Evolutionary conservation across 371 early-diverging fungal genomes (phyloP), one percentile per base, ranked within the genome.

Genomic region (Lichtheimia ramosa): DNA sequence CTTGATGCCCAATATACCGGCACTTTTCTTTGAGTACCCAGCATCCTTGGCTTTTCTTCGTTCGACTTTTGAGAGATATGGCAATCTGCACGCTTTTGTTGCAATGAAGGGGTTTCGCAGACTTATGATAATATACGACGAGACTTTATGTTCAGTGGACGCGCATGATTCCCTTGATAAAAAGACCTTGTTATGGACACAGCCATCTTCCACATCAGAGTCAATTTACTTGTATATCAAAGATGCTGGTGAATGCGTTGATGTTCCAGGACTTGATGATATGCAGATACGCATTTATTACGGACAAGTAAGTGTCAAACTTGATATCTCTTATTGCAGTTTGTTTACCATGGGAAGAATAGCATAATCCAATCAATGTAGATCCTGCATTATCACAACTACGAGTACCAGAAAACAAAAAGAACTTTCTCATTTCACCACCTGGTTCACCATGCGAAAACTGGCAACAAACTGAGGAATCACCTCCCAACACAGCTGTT

Each of bases 391-490:
- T 61, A 15, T 68, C 64, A 20, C 68, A 66, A 39, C 77, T 93
- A 4, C 70, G 82, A 53, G 88, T 90, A 1, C 93, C 93, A 21
- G 74, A 88, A 27, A 73, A 83, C 41, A 86, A 88, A 48, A 84
- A 83, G 61, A 87, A 90, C 54, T 83, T 86, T 80, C 77, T 93
- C 8, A 89, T 93, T 23, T 92, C 92, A 20, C 93, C 93, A 34
- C 93, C 93, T 3, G 92, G 92, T 10, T 88, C 90, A 20, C 93
- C 93, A 5, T 90, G 87, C 34, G 75, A 90, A 18, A 88, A 88
- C 43, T 93, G 93, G 93, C 71, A 80, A 28, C 91, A 89, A 66
- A 75, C 77, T 6, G 81, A 77, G 13, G 93, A 92, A 68, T 83
- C 83, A 39, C 83, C 87, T 25, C 93, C 93, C 5, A 92, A 92